Conservation (phyloP, 2,329 filamentous ascomycete genomes). For the Truncatella angustata region DNA sequence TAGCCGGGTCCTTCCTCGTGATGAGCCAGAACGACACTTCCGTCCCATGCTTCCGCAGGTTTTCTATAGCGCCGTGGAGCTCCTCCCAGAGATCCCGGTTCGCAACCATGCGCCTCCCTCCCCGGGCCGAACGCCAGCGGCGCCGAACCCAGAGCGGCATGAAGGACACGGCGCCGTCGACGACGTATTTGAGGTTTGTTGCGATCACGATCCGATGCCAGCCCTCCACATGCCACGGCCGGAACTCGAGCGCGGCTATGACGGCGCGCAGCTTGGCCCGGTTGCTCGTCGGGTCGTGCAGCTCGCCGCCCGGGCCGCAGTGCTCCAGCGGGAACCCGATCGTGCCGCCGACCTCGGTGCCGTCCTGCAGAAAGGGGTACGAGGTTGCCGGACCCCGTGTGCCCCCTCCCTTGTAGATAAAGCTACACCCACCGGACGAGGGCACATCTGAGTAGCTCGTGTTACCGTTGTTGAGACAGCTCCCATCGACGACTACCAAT, state of each 20-base stretch:
- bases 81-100: slow-evolving; percentile 45
- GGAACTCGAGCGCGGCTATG: slow-evolving; percentile 41
- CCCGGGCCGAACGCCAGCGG: slow-evolving; percentile 33
- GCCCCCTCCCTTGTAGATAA: slow-evolving; percentile 25
- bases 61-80: slow-evolving; percentile 27
- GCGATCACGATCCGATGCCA: slow-evolving; percentile 42
- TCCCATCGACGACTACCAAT: slow-evolving; percentile 40
- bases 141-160: slow-evolving; percentile 36
- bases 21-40: slow-evolving; percentile 27
- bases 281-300: slow-evolving; percentile 32
- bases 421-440: slow-evolving; percentile 25
- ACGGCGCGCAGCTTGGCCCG: slow-evolving; percentile 42
- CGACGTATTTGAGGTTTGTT: slow-evolving; percentile 46
- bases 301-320: slow-evolving; percentile 28
- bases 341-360: slow-evolving; percentile 9
- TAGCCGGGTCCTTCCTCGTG: slow-evolving; percentile 11
- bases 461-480: slow-evolving; percentile 38
- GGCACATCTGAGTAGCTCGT: background rate
- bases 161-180: slow-evolving; percentile 38
- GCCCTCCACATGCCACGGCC: slow-evolving; percentile 37
- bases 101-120: slow-evolving; percentile 26
- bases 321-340: slow-evolving; percentile 30
- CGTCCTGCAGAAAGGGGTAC: slow-evolving; percentile 3
- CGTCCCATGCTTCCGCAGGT: slow-evolving; percentile 20
- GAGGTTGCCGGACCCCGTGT: slow-evolving; percentile 9